Evolutionary conservation across 108 stramenopile genomes (phyloP), one percentile per base, ranked within the genome.

Genomic region (Stephanodiscus triporus): DNA sequence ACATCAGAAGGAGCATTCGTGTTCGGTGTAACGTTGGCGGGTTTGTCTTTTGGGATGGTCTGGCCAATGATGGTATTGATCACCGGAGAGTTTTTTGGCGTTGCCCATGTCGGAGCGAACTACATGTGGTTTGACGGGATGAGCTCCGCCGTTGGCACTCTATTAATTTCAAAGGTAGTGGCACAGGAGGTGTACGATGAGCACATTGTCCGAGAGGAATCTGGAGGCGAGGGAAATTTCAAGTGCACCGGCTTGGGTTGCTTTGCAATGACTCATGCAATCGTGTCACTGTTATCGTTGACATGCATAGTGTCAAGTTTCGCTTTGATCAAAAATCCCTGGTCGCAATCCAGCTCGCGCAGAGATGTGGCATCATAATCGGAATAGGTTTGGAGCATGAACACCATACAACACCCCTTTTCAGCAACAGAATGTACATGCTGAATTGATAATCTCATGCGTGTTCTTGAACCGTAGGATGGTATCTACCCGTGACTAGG

Each of bases 81-180:
- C 24, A 54, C 26, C 23, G 53, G 40, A 89, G 91, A 81, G 65
- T 86, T 20, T 95, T 90, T 59, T 89, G 91, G 19, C 85, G 85
- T 8, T 26, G 70, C 59, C 7, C 81, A 95, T 65, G 79, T 89
- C 64, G 89, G 85, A 38, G 91, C 91, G 6, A 92, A 95, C 62
- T 95, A 95, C 82, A 88, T 95, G 91, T 95, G 92, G 48, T 95
- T 73, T 62, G 93, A 95, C 45, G 93, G 93, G 4, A 81, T 89
- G 51, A 78, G 80, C 13, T 87, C 86, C n/a, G 93, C 93, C n/a
- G 78, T 83, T 14, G 93, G 93, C n/a, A 94, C 91, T 8, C 70
- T 91, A 30, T 32, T 90, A 40, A 43, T 94, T 19, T 90, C 91
- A 26, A 91, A 94, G 66, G 63, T 89, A 20, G 85, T 94, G 3